Conservation (phyloP, 2,329 filamentous ascomycete species). For the Calonectria ilicicola region DNA sequence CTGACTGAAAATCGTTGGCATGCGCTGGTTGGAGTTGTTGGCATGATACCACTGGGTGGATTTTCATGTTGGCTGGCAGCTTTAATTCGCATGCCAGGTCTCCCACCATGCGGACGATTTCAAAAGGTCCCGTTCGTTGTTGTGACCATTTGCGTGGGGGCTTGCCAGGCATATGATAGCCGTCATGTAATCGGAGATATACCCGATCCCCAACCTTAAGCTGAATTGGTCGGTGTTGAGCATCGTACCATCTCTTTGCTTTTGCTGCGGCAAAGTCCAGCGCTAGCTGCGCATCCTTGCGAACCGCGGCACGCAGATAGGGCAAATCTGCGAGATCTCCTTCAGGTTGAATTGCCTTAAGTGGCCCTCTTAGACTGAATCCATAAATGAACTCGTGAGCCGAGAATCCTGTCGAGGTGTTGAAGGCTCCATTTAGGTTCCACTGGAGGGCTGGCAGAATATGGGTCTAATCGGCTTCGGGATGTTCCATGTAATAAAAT, state of each 20-base stretch:
- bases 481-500: no score
- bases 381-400: conserved; percentile 5
- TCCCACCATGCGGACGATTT: no score
- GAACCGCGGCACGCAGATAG: background rate
- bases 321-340: background rate
- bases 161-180: conserved; percentile 2
- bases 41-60: background rate
- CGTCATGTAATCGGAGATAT: background rate
- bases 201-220: background rate
- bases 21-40: conserved; percentile 1
- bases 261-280: background rate
- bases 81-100: no score
- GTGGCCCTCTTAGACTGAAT: background rate
- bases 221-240: no score
- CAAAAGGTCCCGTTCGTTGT: no score
- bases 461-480: no score
- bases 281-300: background rate
- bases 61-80: no score
- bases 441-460: no score
- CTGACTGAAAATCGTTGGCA: background rate
- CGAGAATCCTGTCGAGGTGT: background rate
- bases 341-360: background rate
- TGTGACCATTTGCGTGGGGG: background rate
- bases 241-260: no score
- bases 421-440: no score